phyloP scores from a whole-genome alignment of 1,139 yeast species.

The Hanseniaspora uvarum region DNA sequence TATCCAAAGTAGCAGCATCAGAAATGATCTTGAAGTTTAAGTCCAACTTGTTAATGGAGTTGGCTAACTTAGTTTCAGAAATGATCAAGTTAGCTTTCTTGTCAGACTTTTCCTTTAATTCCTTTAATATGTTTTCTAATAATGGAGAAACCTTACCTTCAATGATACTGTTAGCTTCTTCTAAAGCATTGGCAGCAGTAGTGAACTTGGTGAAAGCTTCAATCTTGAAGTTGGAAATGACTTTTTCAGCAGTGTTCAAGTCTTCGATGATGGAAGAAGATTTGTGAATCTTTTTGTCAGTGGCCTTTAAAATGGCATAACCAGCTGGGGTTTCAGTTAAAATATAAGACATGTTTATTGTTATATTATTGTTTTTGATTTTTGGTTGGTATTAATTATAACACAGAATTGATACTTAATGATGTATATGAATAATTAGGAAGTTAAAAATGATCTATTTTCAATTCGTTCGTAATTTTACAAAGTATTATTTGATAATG shows the following conservation, averaged over 20 bases:
- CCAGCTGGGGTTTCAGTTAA: constrained; percentile 98
- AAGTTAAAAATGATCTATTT: neutral
- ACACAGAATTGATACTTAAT: constrained; percentile 6
- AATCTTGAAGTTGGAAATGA: constrained; percentile 67
- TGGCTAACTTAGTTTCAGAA: constrained; percentile 90
- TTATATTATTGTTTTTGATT: neutral
- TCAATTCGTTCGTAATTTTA: neutral
- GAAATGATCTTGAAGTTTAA: constrained; percentile 79
- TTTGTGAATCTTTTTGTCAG: constrained; percentile 94
- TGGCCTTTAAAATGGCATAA: constrained; percentile 90
- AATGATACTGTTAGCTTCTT: constrained; percentile 82
- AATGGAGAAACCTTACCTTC: constrained; percentile 90
- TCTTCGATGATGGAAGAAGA: constrained; percentile 65
- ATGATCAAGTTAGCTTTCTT: constrained; percentile 86
- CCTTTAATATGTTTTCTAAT: constrained; percentile 65
- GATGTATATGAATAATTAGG: neutral
- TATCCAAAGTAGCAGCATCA: constrained; percentile 88
- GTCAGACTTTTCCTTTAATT: constrained; percentile 55
- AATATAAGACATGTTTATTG: constrained; percentile 65
- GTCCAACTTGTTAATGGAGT: constrained; percentile 89
- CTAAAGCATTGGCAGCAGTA: constrained; percentile 91
- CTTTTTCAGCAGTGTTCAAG: constrained; percentile 74
- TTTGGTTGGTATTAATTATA: neutral
- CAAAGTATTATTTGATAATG: neutral
- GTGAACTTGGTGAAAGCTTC: constrained; percentile 91